Evolutionary conservation across 2,329 filamentous ascomycete genomes (phyloP), one percentile per base, ranked within the genome.

Genomic region (Fusarium guadeloupense): DNA sequence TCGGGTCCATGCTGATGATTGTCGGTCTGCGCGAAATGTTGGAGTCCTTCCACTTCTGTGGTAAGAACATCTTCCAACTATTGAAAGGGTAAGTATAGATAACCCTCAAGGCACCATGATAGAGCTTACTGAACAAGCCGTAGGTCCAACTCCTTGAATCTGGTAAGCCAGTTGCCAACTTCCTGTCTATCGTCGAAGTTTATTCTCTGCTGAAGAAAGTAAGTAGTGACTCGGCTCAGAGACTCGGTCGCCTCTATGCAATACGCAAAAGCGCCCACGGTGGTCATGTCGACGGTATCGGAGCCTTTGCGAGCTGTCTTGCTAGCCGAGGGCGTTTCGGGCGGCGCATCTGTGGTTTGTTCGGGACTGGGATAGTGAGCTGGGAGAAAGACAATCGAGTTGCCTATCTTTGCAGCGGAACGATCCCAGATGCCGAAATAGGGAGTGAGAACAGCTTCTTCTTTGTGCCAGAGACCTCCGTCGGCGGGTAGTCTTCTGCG

Each of bases 141-240:
- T 1, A 81, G 58, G 54, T 82, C 80, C 3, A 82, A 62, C 54
- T 81, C 78, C 31, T 82, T 82, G 67, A 82, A 82, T 8, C 79
- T 66, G 6, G 74, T 79, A 4, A 81, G 67, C 80, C 66, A 81
- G 31, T 73, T 72, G 5, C 75, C 69, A n/a, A 80, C 72, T 31
- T 80, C 74, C 5, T 77, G 73, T 0, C 73, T 70, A 46, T 78
- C 72, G 5, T 66, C 58, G 9, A 77, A 70, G 48, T 81, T 72
- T 25, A 81, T 72, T 9, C 69, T 69, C 45, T 81, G 78, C 39
- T 78, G 78, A 0, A 81, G 69, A 40, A 82, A 82, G 53, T 77
- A 81, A 0, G 73, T 78, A 0, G 73, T 80, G 1, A 81, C 77
- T 0, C 75, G 73, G 39, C 77, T 80, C 5, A 82, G 64, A 0